Base-by-base conservation (phyloP, 768 basidiomycete species). In the Phylloporus sp. region DNA sequence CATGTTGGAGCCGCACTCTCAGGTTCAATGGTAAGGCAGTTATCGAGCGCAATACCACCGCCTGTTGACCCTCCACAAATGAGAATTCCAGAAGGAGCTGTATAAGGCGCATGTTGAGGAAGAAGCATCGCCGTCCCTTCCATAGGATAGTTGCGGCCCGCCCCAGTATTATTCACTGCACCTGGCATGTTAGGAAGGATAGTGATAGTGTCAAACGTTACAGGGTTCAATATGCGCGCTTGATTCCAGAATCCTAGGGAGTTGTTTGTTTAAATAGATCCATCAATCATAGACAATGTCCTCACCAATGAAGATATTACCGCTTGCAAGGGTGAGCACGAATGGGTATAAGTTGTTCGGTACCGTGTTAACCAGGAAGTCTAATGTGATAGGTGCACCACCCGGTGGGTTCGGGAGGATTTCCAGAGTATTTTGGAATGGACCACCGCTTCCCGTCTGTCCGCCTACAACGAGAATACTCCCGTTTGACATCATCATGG, bases 281-380 rank as follows among this genome's bases (percentile, higher is more conserved):
- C 6, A 32, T n/a, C 9, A 34, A 22, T 29, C 2, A 11, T 3
- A 12, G 5, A 34, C 6, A 44, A n/a, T 32, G n/a, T 35, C 10
- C 70, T 80, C 47, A 86, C 88, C 84, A 32, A 86, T 76, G 63
- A 91, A 90, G 59, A 91, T 69, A 31, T 76, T 76, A 2, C 80
- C 80, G 40, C 82, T 83, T 0, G 89, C 88, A 15, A 91, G 76
- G 9, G 88, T 75, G 49, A 84, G 67, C 28, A 91, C 68, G 73
- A 88, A 91, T 0, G 89, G 88, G 59, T 91, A 91, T 43, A 91
- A 66, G 58, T 90, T 89, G 60, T 87, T 82, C 1, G 89, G 89
- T 60, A 90, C 84, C 5, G 89, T 90, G 23, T n/a, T 86, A 76
- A 29, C 72, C 63, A 91, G 70, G 72, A 80, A 90, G 53, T 85